Percentiles rank a stretch among this genome's conserved stretches.
Evolutionary conservation across 805 yeast genomes (phyloP).

Genomic region (Huiozyma sinensis): DNA sequence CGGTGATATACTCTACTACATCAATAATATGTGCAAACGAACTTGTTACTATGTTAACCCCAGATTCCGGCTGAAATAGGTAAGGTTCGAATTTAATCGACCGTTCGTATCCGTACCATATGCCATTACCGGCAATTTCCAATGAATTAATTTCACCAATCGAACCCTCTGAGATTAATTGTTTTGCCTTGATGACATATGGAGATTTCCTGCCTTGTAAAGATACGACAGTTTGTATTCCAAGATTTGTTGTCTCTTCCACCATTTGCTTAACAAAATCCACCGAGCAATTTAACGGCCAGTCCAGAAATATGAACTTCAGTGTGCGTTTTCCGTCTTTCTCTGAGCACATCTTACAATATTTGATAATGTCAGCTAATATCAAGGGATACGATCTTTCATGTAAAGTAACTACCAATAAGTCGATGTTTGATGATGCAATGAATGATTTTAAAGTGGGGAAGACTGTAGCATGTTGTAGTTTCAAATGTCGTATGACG

Average conservation of each 20-base stretch:
- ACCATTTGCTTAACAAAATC: slow-evolving; percentile 9
- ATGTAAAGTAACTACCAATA: slow-evolving; percentile 11
- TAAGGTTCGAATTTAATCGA: slow-evolving; percentile 10
- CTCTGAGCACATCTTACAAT: background rate
- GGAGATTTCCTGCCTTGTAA: slow-evolving; percentile 17
- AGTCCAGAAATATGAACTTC: slow-evolving; percentile 12
- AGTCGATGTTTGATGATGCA: slow-evolving; percentile 7
- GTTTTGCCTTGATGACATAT: slow-evolving; percentile 14
- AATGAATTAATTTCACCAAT: slow-evolving; percentile 16
- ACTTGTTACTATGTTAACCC: slow-evolving; percentile 9
- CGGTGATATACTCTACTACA: slow-evolving; percentile 13
- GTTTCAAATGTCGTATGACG: slow-evolving; percentile 9
- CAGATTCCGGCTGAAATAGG: slow-evolving; percentile 10
- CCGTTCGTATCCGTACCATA: slow-evolving; percentile 17
- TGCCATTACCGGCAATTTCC: slow-evolving; percentile 14
- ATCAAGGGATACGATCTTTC: slow-evolving; percentile 8
- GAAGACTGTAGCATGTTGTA: slow-evolving; percentile 9
- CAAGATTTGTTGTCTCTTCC: slow-evolving; percentile 6
- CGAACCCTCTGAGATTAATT: slow-evolving; percentile 12
- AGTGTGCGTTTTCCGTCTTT: background rate
- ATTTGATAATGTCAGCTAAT: slow-evolving; percentile 1
- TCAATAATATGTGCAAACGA: slow-evolving; percentile 19
- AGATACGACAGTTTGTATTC: slow-evolving; percentile 12
- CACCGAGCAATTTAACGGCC: slow-evolving; percentile 11
- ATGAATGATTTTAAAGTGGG: slow-evolving; percentile 9